phyloP scores from a whole-genome alignment of 2,329 filamentous ascomycete genomes.

The Blumeriella jaapii region DNA sequence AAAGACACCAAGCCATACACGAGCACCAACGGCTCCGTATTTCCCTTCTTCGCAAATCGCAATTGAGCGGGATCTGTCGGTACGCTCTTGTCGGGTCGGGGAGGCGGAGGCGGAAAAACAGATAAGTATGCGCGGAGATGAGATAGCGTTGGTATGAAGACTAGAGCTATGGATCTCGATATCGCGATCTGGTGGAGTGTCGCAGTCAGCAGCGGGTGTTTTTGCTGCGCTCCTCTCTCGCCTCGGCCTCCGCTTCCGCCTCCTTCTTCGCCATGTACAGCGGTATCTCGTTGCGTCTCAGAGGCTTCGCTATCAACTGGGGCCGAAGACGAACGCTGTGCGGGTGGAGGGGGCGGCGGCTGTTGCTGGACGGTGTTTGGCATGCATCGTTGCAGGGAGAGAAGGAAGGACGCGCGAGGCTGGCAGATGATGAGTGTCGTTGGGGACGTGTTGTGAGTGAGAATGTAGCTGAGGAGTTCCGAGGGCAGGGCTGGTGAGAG shows the following conservation, averaged over 20 bases:
- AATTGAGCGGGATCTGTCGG: constrained; percentile 2
- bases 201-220: constrained; percentile 41
- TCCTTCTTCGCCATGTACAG: not conserved
- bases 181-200: constrained; percentile 59
- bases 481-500: constrained; percentile 43
- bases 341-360: constrained; percentile 5
- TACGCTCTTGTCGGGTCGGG: not conserved
- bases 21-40: constrained; percentile 37
- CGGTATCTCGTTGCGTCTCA: not conserved
- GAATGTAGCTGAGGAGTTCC: constrained; percentile 53
- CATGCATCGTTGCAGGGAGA: constrained; percentile 42
- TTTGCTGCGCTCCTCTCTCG: not conserved
- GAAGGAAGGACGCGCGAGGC: constrained; percentile 51
- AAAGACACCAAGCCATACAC: constrained; percentile 54
- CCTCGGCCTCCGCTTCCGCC: constrained; percentile 2
- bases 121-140: constrained; percentile 68
- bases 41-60: constrained; percentile 13
- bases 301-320: not conserved
- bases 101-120: constrained; percentile 25
- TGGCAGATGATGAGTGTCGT: constrained; percentile 64
- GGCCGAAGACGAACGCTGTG: not conserved
- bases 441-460: constrained; percentile 42
- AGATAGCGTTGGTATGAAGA: constrained; percentile 65
- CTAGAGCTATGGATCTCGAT: constrained; percentile 55
- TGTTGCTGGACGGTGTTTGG: constrained; percentile 11